Percentiles rank a stretch among this genome's conserved stretches.
These are phyloP conservation scores for Saccharomycopsis hybrid DNA, from an alignment of 1,139 yeast genomes.

Conservation along the genomic window DNA sequence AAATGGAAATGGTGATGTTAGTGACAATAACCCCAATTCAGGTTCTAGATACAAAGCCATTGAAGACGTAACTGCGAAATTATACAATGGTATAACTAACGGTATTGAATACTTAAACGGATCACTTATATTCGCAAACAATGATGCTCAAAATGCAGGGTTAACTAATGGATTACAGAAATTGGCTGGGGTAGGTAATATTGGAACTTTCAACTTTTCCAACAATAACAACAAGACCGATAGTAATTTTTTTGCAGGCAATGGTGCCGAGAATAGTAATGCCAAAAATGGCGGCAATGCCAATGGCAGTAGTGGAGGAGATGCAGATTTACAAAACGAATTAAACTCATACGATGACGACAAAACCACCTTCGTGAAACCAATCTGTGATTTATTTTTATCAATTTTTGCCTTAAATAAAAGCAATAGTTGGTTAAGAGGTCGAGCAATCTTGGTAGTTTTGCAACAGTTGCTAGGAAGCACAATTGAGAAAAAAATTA, in stretches of 20 bases:
- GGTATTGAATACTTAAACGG: constrained; percentile 21
- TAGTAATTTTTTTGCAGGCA: background rate
- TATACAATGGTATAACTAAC: constrained; percentile 20
- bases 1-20: constrained; percentile 16
- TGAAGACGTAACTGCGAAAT: constrained; percentile 22
- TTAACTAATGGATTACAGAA: constrained; percentile 3
- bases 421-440: constrained; percentile 73
- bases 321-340: constrained; percentile 25
- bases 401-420: constrained; percentile 63
- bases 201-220: background rate
- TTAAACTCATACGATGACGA: constrained; percentile 25
- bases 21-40: constrained; percentile 21
- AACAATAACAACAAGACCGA: background rate
- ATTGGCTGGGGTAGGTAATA: background rate
- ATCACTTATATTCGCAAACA: constrained; percentile 9
- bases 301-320: constrained; percentile 31
- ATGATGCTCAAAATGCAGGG: constrained; percentile 15
- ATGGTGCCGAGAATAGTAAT: constrained; percentile 30
- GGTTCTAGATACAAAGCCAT: constrained; percentile 5
- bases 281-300: background rate
- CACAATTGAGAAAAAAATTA: constrained; percentile 70
- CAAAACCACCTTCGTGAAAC: constrained; percentile 56
- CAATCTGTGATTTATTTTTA: constrained; percentile 72
- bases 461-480: constrained; percentile 85
- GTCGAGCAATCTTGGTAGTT: constrained; percentile 74